Evolutionary conservation across 805 yeast species (phyloP), one percentile per base, ranked within the genome.

Genomic region (Pichia rugopelliculosa): DNA sequence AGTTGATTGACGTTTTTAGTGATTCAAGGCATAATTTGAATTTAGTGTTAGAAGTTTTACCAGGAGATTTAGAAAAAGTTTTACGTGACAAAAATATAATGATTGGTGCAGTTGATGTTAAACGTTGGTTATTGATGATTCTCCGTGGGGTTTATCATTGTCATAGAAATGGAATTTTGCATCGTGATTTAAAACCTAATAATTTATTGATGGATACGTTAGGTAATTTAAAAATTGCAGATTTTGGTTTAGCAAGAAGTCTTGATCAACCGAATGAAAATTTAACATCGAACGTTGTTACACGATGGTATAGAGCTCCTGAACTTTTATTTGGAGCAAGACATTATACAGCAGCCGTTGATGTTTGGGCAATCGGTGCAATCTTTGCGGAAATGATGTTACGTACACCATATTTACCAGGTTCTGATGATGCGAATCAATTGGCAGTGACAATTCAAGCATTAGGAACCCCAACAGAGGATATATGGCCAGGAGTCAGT

Each of bases 261-360:
- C 70, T 87, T 49, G 91, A 95, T 0, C 74, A 82, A 22, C 87
- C 90, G 0, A 78, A 80, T 49, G 93, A 85, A 53, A 77, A 74
- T 40, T 70, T 93, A 63, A 87, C 98, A 0, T 86, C 96, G 2
- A 91, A 90, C 53, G 99, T 93, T 4, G 99, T 93, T 1, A 93
- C 99, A 3, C 70, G 98, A 51, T 93, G 99, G 99, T 93, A 93
- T 65, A 71, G 98, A 47, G 96, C 98, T 0, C 99, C 99, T 0
- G 99, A 93, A 59, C 69, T 93, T 41, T 68, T 93, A 22, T 79
- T 91, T 52, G 97, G 96, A 1, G 84, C 96, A 0, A 75, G 83
- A 42, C 93, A 88, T 63, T 93, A 93, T 59, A 84, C 96, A 0
- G 83, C 82, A 2, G 95, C 95, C 0, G 77, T 93, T 4, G 99